These are phyloP conservation scores for Termitomyces sp. DNA, from an alignment of 768 basidiomycete genomes.

Conservation along the genomic window DNA sequence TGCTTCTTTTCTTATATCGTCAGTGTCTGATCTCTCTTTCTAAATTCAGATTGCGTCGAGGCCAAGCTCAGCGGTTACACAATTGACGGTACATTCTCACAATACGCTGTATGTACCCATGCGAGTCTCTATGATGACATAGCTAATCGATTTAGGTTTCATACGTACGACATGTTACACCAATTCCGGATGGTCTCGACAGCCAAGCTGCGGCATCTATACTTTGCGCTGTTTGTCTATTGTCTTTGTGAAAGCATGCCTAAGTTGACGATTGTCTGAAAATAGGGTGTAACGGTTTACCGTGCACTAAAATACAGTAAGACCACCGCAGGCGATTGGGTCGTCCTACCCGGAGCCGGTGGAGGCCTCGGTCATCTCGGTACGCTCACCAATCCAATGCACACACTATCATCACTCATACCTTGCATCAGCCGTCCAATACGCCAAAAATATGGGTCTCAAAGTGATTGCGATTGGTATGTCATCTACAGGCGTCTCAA, in stretches of 20 bases:
- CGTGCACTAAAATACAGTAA: conserved; percentile 75
- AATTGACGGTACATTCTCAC: conserved; percentile 71
- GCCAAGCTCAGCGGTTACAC: conserved; percentile 65
- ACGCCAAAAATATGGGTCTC: conserved; percentile 72
- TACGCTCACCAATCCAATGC: conserved; percentile 13
- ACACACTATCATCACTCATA: neutral
- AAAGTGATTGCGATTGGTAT: conserved; percentile 71
- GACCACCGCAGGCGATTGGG: conserved; percentile 64
- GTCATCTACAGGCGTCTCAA: neutral
- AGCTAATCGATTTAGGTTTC: conserved; percentile 38
- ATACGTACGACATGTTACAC: conserved; percentile 68
- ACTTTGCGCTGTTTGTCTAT: conserved; percentile 60
- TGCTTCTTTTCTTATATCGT: neutral
- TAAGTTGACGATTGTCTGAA: neutral
- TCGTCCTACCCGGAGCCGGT: conserved; percentile 74
- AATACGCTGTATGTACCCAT: conserved; percentile 47
- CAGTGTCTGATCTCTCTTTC: neutral
- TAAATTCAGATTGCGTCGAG: conserved; percentile 48
- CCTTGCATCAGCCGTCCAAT: conserved; percentile 55
- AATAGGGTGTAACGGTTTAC: conserved; percentile 77
- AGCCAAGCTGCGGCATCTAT: conserved; percentile 70
- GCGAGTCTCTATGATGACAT: no score
- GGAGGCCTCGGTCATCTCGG: conserved; percentile 83
- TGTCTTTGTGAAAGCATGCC: conserved; percentile 8
- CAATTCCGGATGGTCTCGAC: conserved; percentile 64